Evolutionary conservation across 805 yeast genomes (phyloP).

Genomic region (Wickerhamiella shivajii): DNA sequence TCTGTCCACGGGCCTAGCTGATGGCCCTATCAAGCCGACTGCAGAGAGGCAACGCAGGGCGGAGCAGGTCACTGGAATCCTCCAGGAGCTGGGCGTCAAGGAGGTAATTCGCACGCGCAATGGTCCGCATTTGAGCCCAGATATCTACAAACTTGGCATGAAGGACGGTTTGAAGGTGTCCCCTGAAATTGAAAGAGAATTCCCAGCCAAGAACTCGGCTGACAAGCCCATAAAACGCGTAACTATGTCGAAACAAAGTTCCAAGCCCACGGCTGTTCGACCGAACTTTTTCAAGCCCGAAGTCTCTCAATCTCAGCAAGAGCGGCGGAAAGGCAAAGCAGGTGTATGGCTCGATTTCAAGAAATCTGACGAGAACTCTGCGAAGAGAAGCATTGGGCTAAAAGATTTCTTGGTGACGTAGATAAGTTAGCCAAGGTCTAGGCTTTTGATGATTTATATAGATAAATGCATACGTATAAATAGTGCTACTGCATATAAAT

Average conservation of each 20-base stretch:
- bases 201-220: background rate
- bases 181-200: background rate
- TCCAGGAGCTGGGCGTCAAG: conserved; percentile 1
- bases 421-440: too few species aligned
- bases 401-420: conserved; percentile 2
- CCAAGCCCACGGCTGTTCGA: too few species aligned
- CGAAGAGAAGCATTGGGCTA: conserved; percentile 5
- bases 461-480: background rate
- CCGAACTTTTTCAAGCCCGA: conserved; percentile 5
- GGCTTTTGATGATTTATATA: too few species aligned
- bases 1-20: background rate
- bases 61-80: too few species aligned
- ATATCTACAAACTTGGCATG: too few species aligned
- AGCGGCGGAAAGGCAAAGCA: background rate
- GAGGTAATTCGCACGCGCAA: too few species aligned
- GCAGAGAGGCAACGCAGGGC: too few species aligned
- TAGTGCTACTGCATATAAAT: background rate
- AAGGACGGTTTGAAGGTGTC: background rate
- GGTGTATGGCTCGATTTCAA: conserved; percentile 9
- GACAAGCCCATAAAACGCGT: background rate
- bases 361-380: conserved; percentile 8
- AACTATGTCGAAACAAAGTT: background rate
- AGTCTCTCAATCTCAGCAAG: background rate
- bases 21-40: background rate
- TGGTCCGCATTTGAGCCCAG: too few species aligned